Evolutionary conservation across 108 stramenopile species (phyloP).

Genomic region (Skeletonema costatum): DNA sequence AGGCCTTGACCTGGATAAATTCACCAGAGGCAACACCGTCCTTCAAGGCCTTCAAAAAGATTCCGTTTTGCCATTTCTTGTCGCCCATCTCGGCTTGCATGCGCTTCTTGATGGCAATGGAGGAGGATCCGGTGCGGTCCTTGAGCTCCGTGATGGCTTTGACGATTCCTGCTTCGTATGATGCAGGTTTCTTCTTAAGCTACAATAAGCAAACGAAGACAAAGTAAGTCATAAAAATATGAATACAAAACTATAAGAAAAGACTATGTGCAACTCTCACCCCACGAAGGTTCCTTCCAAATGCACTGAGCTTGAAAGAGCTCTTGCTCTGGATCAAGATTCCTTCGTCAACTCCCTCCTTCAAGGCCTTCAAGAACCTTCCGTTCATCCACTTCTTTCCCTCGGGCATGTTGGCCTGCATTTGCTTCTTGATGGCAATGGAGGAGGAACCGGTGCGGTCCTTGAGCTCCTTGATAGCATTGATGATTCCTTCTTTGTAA

Average conservation of each 20-base stretch:
- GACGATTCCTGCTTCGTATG: conserved; percentile 65
- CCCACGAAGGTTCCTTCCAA: conserved; percentile 40
- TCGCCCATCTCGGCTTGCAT: conserved; percentile 54
- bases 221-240: too few relatives aligned
- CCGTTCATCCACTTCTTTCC: background rate
- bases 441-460: conserved; percentile 24
- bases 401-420: background rate
- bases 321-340: background rate
- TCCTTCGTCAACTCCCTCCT: background rate
- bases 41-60: conserved; percentile 3
- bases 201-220: background rate
- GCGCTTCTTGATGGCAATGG: conserved; percentile 51
- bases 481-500: conserved; percentile 63
- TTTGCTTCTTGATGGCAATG: conserved; percentile 1
- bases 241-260: too few relatives aligned
- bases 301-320: conserved; percentile 50
- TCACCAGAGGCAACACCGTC: conserved; percentile 43
- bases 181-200: conserved; percentile 39
- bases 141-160: conserved; percentile 12
- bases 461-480: conserved; percentile 47
- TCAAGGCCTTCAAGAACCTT: background rate
- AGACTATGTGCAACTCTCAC: too few relatives aligned
- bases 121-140: conserved; percentile 43
- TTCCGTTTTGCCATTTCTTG: conserved; percentile 67
- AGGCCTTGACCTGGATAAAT: conserved; percentile 48